Base-by-base conservation (phyloP, 148 eudicot species). In the Chenopodium suecicum region DNA sequence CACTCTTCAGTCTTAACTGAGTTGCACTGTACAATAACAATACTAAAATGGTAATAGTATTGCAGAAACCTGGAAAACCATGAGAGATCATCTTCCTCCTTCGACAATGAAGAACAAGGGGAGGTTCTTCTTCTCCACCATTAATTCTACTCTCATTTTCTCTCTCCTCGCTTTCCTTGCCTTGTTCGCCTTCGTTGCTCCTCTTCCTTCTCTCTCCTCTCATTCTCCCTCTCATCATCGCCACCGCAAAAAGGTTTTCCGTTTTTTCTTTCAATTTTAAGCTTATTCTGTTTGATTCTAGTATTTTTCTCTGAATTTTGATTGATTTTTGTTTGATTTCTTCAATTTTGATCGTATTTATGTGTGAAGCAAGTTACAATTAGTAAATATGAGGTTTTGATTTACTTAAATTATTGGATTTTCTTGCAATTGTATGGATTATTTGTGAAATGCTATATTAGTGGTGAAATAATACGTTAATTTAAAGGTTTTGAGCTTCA, bases 161-260 rank as follows among this genome's bases (percentile, higher is more conserved):
- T 69, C 86, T 83, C 83, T 92, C 66, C 82, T 92, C 63, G 83
- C 82, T 27, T 79, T 86, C 46, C 20, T 88, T 47, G 81, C 87
- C 71, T 80, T 88, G 54, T 87, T 81, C 74, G 82, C 90, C 79
- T 79, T 90, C 79, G 84, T 83, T 46, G 88, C 90, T 76, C 86
- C 89, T 56, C 86, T 79, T 37, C 85, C 88, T 82, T 82, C 91
- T 78, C 85, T 83, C 85, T 82, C 84, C 70, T 46, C 76, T 47
- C 52, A 32, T 14, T 32, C 84, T 29, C 69, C 63, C 44, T 56
- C 52, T n/a, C 74, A 25, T 46, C 75, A 34, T 62, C 80, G 37
- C 81, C 86, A 31, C 68, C 78, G 75, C 81, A 70, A 75, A 12
- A 78, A 82, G 86, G 91, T 90, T 48, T 90, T 48, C 70, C 5